Percentiles rank a stretch among this genome's conserved stretches.
Evolutionary conservation across 306 rosid genomes (phyloP).

Genomic region (Lagenaria siceraria): DNA sequence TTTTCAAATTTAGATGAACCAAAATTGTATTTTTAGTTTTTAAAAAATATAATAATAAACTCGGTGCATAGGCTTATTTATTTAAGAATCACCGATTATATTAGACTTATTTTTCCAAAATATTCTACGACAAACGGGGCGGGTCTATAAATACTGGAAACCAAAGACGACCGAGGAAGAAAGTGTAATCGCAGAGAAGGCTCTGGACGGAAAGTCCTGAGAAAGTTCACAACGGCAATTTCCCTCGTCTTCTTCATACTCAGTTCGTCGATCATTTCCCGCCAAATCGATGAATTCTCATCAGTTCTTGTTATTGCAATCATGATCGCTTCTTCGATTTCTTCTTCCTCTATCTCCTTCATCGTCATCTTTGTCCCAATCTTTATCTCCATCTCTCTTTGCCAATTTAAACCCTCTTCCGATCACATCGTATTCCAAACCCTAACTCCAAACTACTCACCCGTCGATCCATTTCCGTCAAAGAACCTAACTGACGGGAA

Average conservation of each 20-base stretch:
- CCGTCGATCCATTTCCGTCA: conserved; percentile 3
- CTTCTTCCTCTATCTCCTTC: conserved; percentile 22
- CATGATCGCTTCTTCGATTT: conserved; percentile 33
- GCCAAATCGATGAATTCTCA: conserved; percentile 31
- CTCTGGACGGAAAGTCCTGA: not conserved
- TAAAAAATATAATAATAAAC: too few relatives aligned
- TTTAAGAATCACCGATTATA: not conserved
- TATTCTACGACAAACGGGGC: not conserved
- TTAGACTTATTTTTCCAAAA: not conserved
- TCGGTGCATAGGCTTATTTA: too few relatives aligned
- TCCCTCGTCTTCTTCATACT: conserved; percentile 1
- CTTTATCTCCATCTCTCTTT: conserved; percentile 16
- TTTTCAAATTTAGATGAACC: too few relatives aligned
- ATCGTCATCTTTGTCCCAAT: conserved; percentile 23
- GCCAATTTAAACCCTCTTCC: conserved; percentile 17
- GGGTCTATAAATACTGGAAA: not conserved
- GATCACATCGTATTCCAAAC: conserved; percentile 17
- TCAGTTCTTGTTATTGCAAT: not conserved
- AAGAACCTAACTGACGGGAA: conserved; percentile 11
- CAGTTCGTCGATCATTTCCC: conserved; percentile 16
- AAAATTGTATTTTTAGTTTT: too few relatives aligned
- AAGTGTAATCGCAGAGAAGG: not conserved
- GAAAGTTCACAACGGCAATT: not conserved
- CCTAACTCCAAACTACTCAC: conserved; percentile 18
- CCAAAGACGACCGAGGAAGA: not conserved